Evolutionary conservation across 805 yeast genomes (phyloP).

Genomic region (Pichia rugopelliculosa): DNA sequence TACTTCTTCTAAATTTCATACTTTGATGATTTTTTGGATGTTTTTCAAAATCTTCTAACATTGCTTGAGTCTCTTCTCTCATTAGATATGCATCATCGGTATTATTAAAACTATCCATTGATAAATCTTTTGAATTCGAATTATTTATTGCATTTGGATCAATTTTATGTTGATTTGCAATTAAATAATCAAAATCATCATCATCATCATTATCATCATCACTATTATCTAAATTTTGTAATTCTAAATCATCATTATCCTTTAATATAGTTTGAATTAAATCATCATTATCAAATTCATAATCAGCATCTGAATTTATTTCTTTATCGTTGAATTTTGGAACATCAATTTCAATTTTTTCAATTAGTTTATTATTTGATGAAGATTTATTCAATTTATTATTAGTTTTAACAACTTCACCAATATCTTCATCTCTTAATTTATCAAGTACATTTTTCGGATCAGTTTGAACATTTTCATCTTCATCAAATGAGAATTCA

Average conservation of each 20-base stretch:
- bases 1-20: constrained; percentile 11
- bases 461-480: constrained; percentile 11
- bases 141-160: constrained; percentile 7
- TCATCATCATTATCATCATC: constrained; percentile 40
- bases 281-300: constrained; percentile 47
- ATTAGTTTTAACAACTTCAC: constrained; percentile 39
- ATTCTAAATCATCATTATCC: constrained; percentile 33
- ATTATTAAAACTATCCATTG: constrained; percentile 5
- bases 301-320: constrained; percentile 53
- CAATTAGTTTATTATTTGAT: constrained; percentile 3
- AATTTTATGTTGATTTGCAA: constrained; percentile 12
- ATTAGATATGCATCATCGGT: constrained; percentile 30
- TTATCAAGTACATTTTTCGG: constrained; percentile 4
- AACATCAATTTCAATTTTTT: constrained; percentile 33
- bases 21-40: constrained; percentile 2
- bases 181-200: constrained; percentile 29
- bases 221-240: constrained; percentile 28
- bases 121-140: constrained; percentile 3
- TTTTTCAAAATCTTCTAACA: constrained; percentile 32
- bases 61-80: constrained; percentile 36
- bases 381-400: background rate
- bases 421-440: constrained; percentile 50
- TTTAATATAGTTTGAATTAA: constrained; percentile 32
- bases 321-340: constrained; percentile 43
- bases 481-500: constrained; percentile 19